Evolutionary conservation across 2,329 filamentous ascomycete species (phyloP), one percentile per base, ranked within the genome.

Genomic region (Aureobasidium pullulans): DNA sequence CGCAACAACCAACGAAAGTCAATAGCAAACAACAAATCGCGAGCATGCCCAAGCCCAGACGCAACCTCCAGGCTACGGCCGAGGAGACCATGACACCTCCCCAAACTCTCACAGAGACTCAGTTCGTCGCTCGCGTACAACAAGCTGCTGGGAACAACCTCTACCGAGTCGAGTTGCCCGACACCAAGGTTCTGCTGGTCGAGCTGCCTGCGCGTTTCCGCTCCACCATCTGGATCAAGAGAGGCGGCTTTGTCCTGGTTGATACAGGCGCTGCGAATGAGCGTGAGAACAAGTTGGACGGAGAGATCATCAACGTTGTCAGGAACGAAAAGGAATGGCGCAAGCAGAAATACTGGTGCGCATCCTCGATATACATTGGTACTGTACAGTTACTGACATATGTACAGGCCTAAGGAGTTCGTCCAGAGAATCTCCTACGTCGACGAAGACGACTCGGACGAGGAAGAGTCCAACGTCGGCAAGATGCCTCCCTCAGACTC

Each of bases 291-390:
- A 91, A 90, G 72, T 82, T 96, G 11, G 81, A 83, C 56, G 94
- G 93, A 13, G 90, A 96, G 73, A 96, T 99, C 67, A 81, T 96
- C 65, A 96, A 96, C 69, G 84, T 97, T 37, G 91, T 97, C 39
- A 81, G 90, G 39, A 90, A 96, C 68, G 92, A 96, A 77, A 95
- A 90, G 75, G 80, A 81, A 44, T 99, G 94, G 94, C 84, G 91
- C 68, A 96, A 96, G 75, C 85, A 88, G 76, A 68, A 79, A 9
- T 99, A 93, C 71, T 97, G 94, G 94, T 59, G 23, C 15, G 46
- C 36, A 28, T 19, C 15, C 15, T 6, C 19, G 1, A 19, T 1
- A 5, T 29, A 6, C 4, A 10, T 2, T 15, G 4, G 6, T 10
- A 2, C 15, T 3, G 6, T 9, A 8, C 42, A 29, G 15, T 8